Evolutionary conservation across 2,329 filamentous ascomycete species (phyloP).

Genomic region (Trematosphaeria pertusa): DNA sequence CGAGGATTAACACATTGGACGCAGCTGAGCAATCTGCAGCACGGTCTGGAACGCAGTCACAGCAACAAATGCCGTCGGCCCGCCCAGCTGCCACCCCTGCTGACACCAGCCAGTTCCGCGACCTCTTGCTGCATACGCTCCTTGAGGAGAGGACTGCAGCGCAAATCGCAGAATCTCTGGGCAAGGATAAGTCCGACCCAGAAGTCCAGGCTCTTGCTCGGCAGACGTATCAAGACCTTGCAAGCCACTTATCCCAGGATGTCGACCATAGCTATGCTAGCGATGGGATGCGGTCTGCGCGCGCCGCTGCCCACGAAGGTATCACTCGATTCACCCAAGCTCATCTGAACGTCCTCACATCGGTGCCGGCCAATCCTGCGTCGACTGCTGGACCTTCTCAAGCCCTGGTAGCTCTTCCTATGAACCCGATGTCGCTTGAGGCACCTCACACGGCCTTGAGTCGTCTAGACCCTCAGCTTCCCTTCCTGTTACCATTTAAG

Average conservation of each 20-base stretch:
- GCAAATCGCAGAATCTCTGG: constrained; percentile 48
- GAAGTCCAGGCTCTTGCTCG: constrained; percentile 47
- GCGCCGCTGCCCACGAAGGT: constrained; percentile 46
- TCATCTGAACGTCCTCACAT: constrained; percentile 30
- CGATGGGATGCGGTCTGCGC: constrained; percentile 46
- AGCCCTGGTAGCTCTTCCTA: constrained; percentile 19
- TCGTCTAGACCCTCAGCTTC: constrained; percentile 19
- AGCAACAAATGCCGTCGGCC: too few species aligned
- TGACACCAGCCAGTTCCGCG: too few species aligned
- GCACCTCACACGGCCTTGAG: constrained; percentile 4
- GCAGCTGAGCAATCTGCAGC: too few species aligned
- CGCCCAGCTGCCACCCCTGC: too few species aligned
- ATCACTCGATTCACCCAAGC: constrained; percentile 40
- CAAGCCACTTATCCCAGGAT: constrained; percentile 46
- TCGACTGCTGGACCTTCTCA: constrained; percentile 29
- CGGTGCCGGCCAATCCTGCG: constrained; percentile 10
- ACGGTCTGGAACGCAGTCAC: too few species aligned
- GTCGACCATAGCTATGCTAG: constrained; percentile 47
- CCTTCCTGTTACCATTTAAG: constrained; percentile 28
- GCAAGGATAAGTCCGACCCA: constrained; percentile 39
- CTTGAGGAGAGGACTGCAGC: constrained; percentile 53
- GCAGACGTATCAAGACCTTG: constrained; percentile 49
- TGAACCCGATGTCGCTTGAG: constrained; percentile 5
- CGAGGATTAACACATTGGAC: constrained; percentile 38
- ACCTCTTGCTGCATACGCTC: constrained; percentile 54